Evolutionary conservation across 768 basidiomycete genomes (phyloP), one percentile per base, ranked within the genome.

Genomic region (Russula ochroleuca): DNA sequence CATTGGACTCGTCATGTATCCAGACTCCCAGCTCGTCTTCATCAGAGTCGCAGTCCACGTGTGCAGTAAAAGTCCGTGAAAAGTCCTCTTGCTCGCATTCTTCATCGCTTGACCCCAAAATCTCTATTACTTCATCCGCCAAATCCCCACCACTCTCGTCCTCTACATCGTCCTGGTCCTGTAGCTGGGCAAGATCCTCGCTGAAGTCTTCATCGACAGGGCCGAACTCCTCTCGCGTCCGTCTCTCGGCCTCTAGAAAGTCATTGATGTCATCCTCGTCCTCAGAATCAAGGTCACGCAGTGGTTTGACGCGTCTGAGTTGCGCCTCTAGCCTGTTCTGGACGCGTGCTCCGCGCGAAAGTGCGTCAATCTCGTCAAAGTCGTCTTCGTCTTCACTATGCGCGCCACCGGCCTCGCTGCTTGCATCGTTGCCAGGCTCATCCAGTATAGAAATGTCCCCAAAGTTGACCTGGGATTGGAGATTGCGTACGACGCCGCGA

Each of bases 221-320:
- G 1, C 83, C 83, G 63, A 74, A 80, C 56, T 78, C 58, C 61
- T 80, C 82, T 69, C 77, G 82, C 55, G 83, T 77, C 65, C 68
- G 73, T 69, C 71, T 74, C 71, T 91, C 90, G 1, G 83, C 85
- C 61, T 85, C 82, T 70, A 90, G 64, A 59, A 91, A 92, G 31
- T 85, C 84, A 54, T 74, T 74, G 54, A 91, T 76, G 69, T 88
- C 88, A 52, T 83, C 79, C 13, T 83, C 83, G 67, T 87, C 85
- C 11, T 76, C 76, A 0, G 83, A 77, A 59, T 81, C 74, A 66
- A 74, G 73, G 40, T 73, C 73, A 0, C 74, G 74, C 40, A 81
- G 82, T 69, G 80, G 81, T 64, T 81, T 73, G 17, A 66, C 64
- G 64, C 64, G 67, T 64, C 49, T 67, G 69, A 68, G 62, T 61